Base-by-base conservation (phyloP, 2,329 filamentous ascomycete species). In the Ophiostoma populinum region DNA sequence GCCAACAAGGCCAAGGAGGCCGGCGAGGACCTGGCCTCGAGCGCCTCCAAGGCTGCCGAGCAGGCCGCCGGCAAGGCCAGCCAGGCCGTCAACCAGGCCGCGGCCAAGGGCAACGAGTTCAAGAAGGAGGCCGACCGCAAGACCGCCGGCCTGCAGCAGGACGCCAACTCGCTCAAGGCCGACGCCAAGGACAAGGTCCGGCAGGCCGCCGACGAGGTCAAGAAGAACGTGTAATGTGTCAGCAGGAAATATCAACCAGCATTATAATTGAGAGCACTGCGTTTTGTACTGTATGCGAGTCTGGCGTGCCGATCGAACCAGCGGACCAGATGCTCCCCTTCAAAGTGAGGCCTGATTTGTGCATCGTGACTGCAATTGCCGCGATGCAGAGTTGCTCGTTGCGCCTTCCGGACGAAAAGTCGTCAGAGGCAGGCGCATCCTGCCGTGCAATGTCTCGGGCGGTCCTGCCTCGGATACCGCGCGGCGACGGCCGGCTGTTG, bases 1-100 rank as follows among this genome's bases (percentile, higher is more conserved):
- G 48, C 46, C 15, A 40, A 32, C 37, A 71, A 71, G 48, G 55
- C 61, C 34, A 69, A 69, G 51, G 53, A 63, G 19, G 55, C 55
- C 18, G 51, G 53, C 10, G 46, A 55, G 6, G 49, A 63, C 4
- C 30, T 47, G 31, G 35, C 42, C 12, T 13, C 18, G 10, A 47
- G 44, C 12, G 51, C n/a, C n/a, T n/a, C n/a, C n/a, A n/a, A n/a
- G n/a, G n/a, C n/a, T n/a, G n/a, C n/a, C n/a, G n/a, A n/a, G n/a
- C n/a, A 55, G 44, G 49, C 45, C 20, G 47, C 37, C 10, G 26
- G 31, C 26, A 38, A 40, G 34, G 40, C 44, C 4, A 31, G 32
- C 6, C 40, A 51, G 40, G 4, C 34, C 5, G 21, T 26, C 5
- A n/a, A 4, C 32, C 47, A 49, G 12, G 54, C 55, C 17, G 44